Base-by-base conservation (phyloP, 805 yeast genomes). In the Metschnikowia colocasiae region DNA sequence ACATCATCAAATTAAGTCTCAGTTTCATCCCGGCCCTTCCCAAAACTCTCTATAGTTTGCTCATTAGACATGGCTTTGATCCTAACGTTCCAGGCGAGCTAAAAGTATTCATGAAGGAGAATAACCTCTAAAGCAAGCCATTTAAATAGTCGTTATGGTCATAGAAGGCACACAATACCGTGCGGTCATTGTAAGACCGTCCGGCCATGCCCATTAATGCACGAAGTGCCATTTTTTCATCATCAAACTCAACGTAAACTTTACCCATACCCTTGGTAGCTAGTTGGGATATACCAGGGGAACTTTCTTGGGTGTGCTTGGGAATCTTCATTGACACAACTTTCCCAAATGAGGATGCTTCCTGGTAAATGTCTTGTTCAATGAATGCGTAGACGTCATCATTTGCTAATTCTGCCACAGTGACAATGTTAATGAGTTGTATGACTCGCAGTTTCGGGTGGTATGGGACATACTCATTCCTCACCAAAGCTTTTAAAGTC, bases 1-100 rank as follows among this genome's bases (percentile, higher is more conserved):
- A 85, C 54, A 79, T 88, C 37, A 86, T 88, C 22, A 85, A 86
- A 56, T 67, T 90, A 18, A 85, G 92, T 35, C 76, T 90, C 33
- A 87, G 94, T 44, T 86, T 89, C 54, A 78, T 89, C 3, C 85
- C 91, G 6, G 81, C 81, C 58, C 66, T 90, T 6, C 95, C 96
- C 0, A 78, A 76, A 27, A 68, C 73, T 2, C 68, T 90, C 27
- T 87, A 85, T 60, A 83, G 78, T 51, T 61, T 84, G 48, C 68
- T 86, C 32, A 76, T 74, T 8, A 69, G 87, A 42, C 94, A 85
- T 61, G 77, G 84, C 0, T 77, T 70, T 53, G 91, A 85, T 54
- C 63, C 63, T 12, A 57, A 53, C 18, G 77, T 73, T 10, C 71
- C 75, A 1, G 41, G 53, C 22, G 66, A 70, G 51, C 50, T 72